Percentiles rank a stretch among this genome's conserved stretches.
These are phyloP conservation scores for Cyberlindnera nakhonratchasimensis DNA, from an alignment of 805 yeast genomes.

Conservation along the genomic window DNA sequence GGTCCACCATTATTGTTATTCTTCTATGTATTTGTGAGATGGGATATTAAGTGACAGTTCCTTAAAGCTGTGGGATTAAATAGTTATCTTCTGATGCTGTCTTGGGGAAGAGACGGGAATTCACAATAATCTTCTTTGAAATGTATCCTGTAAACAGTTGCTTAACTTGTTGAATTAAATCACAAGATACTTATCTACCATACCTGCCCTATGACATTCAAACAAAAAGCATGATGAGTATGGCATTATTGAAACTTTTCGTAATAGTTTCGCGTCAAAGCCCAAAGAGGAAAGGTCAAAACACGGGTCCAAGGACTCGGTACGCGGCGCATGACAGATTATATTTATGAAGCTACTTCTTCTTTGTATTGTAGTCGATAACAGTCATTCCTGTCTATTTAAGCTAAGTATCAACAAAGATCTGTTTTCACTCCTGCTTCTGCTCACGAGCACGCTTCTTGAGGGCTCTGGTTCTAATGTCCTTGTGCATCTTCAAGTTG, in stretches of 20 bases:
- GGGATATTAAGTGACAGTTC: too few species aligned
- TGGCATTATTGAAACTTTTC: neutral
- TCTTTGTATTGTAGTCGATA: neutral
- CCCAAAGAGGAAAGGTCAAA: conserved; percentile 11
- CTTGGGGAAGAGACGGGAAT: too few species aligned
- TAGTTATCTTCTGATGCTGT: too few species aligned
- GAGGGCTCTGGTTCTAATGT: conserved; percentile 79
- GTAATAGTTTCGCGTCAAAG: conserved; percentile 13
- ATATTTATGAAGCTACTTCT: neutral
- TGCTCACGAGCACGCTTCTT: conserved; percentile 57
- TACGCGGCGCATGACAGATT: neutral
- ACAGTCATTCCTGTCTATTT: too few species aligned
- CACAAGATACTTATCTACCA: too few species aligned
- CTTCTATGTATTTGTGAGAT: neutral
- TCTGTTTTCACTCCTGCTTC: conserved; percentile 17
- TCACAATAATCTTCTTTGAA: too few species aligned
- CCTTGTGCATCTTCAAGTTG: conserved; percentile 73
- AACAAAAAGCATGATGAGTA: neutral
- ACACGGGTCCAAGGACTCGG: conserved; percentile 1
- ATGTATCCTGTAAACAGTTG: too few species aligned
- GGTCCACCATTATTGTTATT: conserved; percentile 42
- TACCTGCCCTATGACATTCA: neutral
- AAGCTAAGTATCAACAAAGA: too few species aligned
- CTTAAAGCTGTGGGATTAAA: too few species aligned
- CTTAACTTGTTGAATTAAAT: too few species aligned